A percentile compares a stretch with the other conserved stretches of the same genome.
Conservation (phyloP, 2,329 filamentous ascomycete genomes). For the Lojkania enalia region DNA sequence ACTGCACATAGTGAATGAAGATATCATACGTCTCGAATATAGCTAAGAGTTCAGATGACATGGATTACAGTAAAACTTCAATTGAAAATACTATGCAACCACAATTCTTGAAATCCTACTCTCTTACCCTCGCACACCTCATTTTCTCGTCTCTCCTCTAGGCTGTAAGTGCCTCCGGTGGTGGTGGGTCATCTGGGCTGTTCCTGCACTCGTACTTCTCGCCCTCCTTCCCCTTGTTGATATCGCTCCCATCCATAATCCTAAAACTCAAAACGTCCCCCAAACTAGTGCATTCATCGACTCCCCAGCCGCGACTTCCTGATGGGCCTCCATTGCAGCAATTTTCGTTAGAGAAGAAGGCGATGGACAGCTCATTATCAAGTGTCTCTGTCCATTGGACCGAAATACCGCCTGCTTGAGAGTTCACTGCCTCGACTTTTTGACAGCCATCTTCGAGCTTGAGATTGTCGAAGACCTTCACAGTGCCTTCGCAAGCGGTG, state of each 20-base stretch:
- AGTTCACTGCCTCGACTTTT: neutral
- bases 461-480: neutral
- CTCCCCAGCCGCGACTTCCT: neutral
- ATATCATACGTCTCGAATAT: no score
- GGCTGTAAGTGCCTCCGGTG: no score
- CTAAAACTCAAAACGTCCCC: neutral
- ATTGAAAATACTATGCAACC: no score
- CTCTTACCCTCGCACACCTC: no score
- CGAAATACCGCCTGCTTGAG: neutral
- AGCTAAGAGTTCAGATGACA: no score
- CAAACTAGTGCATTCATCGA: neutral
- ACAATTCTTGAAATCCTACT: no score
- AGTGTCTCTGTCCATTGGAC: neutral
- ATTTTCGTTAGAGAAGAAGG: slow-evolving; percentile 5
- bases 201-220: slow-evolving; percentile 5
- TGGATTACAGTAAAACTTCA: no score
- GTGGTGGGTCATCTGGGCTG: neutral
- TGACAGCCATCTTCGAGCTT: slow-evolving; percentile 6
- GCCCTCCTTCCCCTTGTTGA: slow-evolving; percentile 6
- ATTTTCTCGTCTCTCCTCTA: no score
- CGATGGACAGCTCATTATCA: slow-evolving; percentile 3
- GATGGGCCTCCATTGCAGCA: slow-evolving; percentile 6
- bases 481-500: slow-evolving; percentile 2
- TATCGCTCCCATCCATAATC: slow-evolving; percentile 2
- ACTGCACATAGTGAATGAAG: no score